A percentile compares a stretch with the other conserved stretches of the same genome.
Evolutionary conservation across 1,139 yeast genomes (phyloP).

Genomic region (Meyerozyma athensensis): DNA sequence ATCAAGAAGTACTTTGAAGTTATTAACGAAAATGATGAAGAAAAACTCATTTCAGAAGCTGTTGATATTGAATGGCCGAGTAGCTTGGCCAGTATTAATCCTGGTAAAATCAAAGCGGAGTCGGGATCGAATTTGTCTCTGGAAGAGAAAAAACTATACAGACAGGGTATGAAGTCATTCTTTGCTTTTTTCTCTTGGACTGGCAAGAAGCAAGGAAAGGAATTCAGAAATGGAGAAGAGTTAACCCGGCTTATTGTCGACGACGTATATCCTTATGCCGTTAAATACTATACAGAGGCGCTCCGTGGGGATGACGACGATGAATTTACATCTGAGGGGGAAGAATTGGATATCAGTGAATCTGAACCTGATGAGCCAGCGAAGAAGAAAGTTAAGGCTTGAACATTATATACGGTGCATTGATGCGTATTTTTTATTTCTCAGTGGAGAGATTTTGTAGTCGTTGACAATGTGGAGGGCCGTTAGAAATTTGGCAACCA

Average conservation of each 20-base stretch:
- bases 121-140: slow-evolving; percentile 30
- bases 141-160: slow-evolving; percentile 56
- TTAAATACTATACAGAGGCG: slow-evolving; percentile 69
- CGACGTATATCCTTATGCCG: slow-evolving; percentile 67
- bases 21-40: slow-evolving; percentile 46
- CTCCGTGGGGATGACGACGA: slow-evolving; percentile 51
- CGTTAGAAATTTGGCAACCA: slow-evolving; percentile 7
- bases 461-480: slow-evolving; percentile 1
- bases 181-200: slow-evolving; percentile 78
- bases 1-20: slow-evolving; percentile 50
- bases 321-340: slow-evolving; percentile 51
- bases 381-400: not conserved
- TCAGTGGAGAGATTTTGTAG: slow-evolving; percentile 2
- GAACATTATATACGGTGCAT: not conserved
- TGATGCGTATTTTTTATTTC: not conserved
- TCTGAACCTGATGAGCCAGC: not conserved
- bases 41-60: slow-evolving; percentile 45
- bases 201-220: slow-evolving; percentile 67
- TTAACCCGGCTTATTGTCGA: slow-evolving; percentile 59
- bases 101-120: slow-evolving; percentile 37
- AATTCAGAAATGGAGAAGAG: slow-evolving; percentile 68
- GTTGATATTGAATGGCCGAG: slow-evolving; percentile 58
- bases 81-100: slow-evolving; percentile 50
- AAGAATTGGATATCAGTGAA: slow-evolving; percentile 51
- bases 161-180: slow-evolving; percentile 68